Evolutionary conservation across 345 rosid genomes (phyloP).

Genomic region (Trapa incisa): DNA sequence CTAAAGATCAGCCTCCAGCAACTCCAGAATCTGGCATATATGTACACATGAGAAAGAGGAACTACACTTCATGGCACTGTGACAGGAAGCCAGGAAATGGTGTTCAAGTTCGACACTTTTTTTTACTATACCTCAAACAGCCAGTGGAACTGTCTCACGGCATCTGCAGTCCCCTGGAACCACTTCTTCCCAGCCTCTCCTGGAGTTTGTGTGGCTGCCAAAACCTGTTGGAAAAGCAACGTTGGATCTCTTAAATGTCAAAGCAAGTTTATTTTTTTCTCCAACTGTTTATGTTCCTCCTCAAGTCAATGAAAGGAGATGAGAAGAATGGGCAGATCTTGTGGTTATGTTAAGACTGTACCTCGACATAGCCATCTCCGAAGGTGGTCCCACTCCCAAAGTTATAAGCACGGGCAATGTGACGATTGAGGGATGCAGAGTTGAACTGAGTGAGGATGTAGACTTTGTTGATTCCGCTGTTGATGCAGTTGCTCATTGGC

Average conservation of each 20-base stretch:
- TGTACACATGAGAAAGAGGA: background rate
- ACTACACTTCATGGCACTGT: background rate
- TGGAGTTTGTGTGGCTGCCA: conserved; percentile 94
- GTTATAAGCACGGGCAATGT: conserved; percentile 79
- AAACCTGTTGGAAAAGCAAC: conserved; percentile 28
- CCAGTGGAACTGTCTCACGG: conserved; percentile 94
- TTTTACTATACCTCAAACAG: conserved; percentile 57
- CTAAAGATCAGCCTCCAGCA: too few species aligned
- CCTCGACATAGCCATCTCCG: conserved; percentile 90
- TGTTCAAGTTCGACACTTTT: background rate
- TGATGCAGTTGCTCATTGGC: conserved; percentile 98
- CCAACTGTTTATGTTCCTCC: background rate
- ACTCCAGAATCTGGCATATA: background rate
- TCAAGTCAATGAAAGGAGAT: background rate
- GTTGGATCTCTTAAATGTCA: background rate
- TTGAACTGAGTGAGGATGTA: conserved; percentile 92
- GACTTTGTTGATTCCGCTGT: conserved; percentile 86
- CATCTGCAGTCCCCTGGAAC: conserved; percentile 98
- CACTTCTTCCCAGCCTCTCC: conserved; percentile 84
- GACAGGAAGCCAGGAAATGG: background rate
- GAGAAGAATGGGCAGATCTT: background rate
- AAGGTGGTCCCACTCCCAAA: conserved; percentile 53
- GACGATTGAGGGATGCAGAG: conserved; percentile 85
- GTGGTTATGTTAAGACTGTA: conserved; percentile 3
- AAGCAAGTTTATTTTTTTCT: background rate